These are phyloP conservation scores for Sarocladium kiliense DNA, from an alignment of 2,329 filamentous ascomycete species.

Conservation along the genomic window DNA sequence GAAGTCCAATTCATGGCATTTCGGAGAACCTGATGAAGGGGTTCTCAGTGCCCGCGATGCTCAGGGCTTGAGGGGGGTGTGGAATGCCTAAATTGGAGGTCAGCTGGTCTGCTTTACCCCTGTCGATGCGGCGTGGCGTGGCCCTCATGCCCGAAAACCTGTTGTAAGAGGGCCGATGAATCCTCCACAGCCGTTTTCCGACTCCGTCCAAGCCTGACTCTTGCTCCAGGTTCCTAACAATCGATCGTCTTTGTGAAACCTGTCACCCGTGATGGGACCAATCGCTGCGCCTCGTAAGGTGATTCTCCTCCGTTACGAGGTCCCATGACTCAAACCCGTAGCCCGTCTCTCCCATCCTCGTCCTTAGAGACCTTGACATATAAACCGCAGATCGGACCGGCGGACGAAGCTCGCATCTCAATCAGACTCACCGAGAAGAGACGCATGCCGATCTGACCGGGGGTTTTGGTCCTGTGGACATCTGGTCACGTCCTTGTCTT, in stretches of 20 bases:
- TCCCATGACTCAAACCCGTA: slow-evolving; percentile 1
- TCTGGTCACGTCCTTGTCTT: not conserved
- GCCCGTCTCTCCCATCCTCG: not conserved
- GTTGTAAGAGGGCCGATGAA: not conserved
- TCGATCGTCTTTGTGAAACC: slow-evolving; percentile 6
- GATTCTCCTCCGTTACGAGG: not conserved
- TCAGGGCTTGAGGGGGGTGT: not conserved
- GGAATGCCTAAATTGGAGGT: not conserved
- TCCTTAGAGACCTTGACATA: not conserved
- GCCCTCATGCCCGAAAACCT: slow-evolving; percentile 6
- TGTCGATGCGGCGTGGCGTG: not conserved
- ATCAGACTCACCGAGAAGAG: not conserved
- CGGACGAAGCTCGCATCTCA: not conserved
- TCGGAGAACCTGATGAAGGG: not conserved
- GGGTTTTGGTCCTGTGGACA: too few relatives aligned
- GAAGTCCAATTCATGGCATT: not conserved
- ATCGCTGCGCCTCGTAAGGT: not conserved
- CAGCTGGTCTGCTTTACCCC: slow-evolving; percentile 3
- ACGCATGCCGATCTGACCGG: not conserved
- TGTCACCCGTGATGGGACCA: not conserved
- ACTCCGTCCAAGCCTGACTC: not conserved
- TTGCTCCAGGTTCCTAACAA: slow-evolving; percentile 5
- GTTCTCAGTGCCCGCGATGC: not conserved
- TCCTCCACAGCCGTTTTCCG: not conserved
- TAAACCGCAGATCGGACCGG: not conserved